These are phyloP conservation scores for Tilletia indica DNA, from an alignment of 1,284 basidiomycete species.

Conservation along the genomic window DNA sequence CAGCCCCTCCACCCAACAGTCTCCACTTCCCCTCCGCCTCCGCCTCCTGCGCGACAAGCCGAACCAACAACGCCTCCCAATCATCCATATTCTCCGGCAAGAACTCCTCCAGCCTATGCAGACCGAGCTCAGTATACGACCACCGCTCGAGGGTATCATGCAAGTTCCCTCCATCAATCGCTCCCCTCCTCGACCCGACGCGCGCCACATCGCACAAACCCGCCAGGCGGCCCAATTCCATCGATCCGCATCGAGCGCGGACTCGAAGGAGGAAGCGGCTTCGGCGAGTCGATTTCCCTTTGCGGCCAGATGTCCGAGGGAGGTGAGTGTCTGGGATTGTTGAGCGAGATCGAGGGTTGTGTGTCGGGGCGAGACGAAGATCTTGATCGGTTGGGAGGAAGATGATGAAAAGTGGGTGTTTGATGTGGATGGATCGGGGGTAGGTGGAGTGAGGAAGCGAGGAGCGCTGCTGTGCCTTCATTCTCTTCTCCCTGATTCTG, in stretches of 20 bases:
- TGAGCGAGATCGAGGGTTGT: constrained; percentile 25
- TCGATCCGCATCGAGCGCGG: constrained; percentile 35
- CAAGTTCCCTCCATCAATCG: not conserved
- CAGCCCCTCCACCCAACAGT: not conserved
- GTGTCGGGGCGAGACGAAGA: constrained; percentile 13
- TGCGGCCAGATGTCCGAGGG: constrained; percentile 34
- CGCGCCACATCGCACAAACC: constrained; percentile 44
- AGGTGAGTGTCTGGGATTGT: constrained; percentile 36
- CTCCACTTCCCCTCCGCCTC: constrained; percentile 25
- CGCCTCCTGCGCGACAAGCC: constrained; percentile 30
- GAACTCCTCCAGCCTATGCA: constrained; percentile 25
- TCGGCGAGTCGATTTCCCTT: constrained; percentile 31
- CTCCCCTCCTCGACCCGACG: constrained; percentile 18
- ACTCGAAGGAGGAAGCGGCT: constrained; percentile 31
- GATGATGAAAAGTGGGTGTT: not conserved
- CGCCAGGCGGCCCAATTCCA: constrained; percentile 49
- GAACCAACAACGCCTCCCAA: not conserved
- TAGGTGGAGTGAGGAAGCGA: not conserved
- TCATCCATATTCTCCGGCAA: constrained; percentile 14
- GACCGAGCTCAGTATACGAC: constrained; percentile 20
- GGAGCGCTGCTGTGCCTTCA: not conserved
- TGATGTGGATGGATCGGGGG: not conserved
- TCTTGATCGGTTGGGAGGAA: constrained; percentile 13
- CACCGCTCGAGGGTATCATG: constrained; percentile 25
- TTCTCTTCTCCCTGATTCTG: not conserved